A percentile compares a stretch with the other conserved stretches of the same genome.
phyloP scores from a whole-genome alignment of 148 eudicot genomes.

The Rhododendron williamsianum region DNA sequence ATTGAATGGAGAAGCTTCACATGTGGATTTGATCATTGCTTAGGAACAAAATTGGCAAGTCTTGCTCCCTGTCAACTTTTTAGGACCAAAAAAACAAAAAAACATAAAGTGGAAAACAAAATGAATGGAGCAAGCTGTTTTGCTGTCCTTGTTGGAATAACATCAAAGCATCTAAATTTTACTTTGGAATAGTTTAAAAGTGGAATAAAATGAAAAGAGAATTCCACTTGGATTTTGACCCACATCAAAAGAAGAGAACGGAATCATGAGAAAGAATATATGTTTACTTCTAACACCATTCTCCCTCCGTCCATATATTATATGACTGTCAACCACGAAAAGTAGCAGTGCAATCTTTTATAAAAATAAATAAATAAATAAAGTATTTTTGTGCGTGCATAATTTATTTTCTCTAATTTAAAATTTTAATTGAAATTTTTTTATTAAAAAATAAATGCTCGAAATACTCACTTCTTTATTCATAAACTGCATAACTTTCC shows the following conservation, averaged over 20 bases:
- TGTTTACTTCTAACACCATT: background rate
- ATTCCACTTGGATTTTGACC: background rate
- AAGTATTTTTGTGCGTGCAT: background rate
- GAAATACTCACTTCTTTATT: too few species aligned
- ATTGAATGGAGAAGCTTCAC: conserved; percentile 3
- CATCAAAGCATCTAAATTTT: conserved; percentile 11
- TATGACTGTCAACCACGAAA: background rate
- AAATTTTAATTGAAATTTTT: too few species aligned
- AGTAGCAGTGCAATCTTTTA: background rate
- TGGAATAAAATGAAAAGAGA: background rate
- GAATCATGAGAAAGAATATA: conserved; percentile 16
- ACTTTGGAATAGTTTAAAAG: background rate
- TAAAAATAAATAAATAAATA: too few species aligned
- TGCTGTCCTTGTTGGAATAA: background rate
- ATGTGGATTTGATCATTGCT: background rate
- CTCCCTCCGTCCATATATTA: background rate
- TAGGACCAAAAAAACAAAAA: background rate
- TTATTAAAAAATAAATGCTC: too few species aligned
- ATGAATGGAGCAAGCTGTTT: background rate
- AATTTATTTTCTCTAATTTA: background rate
- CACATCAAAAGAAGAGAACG: conserved; percentile 17
- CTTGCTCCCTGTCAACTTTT: background rate
- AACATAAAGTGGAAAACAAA: background rate
- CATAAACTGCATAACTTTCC: too few species aligned
- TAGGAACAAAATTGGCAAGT: background rate